Percentiles rank a stretch among this genome's conserved stretches.
phyloP scores from a whole-genome alignment of 1,284 basidiomycete genomes.

The Neonothopanus nambi region DNA sequence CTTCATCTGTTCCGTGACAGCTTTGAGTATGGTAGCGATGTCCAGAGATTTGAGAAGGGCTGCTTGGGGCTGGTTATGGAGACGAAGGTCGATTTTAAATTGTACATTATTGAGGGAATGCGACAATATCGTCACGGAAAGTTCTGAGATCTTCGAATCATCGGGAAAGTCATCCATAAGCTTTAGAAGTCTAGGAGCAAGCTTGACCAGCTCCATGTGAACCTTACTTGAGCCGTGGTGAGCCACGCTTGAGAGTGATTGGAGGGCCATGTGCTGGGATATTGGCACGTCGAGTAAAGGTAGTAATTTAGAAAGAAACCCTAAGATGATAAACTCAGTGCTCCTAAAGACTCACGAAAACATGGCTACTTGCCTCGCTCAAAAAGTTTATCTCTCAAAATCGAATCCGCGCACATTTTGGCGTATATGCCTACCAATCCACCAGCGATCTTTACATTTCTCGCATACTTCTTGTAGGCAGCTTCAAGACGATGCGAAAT shows the following conservation, averaged over 20 bases:
- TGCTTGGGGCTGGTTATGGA: slow-evolving; percentile 34
- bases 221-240: slow-evolving; percentile 58
- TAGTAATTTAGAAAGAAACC: slow-evolving; percentile 52
- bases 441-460: slow-evolving; percentile 45
- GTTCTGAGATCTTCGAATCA: slow-evolving; percentile 49
- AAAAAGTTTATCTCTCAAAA: slow-evolving; percentile 42
- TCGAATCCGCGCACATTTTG: slow-evolving; percentile 60
- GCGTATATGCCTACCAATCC: slow-evolving; percentile 62
- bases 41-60: slow-evolving; percentile 43
- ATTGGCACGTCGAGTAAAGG: slow-evolving; percentile 48
- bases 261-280: slow-evolving; percentile 52
- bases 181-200: slow-evolving; percentile 38
- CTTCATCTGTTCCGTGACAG: slow-evolving; percentile 42
- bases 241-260: slow-evolving; percentile 56
- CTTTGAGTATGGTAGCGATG: slow-evolving; percentile 43
- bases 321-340: slow-evolving; percentile 29
- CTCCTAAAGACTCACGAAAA: slow-evolving; percentile 6
- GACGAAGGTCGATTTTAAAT: slow-evolving; percentile 28
- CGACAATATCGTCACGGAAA: slow-evolving; percentile 50
- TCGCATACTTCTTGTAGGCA: slow-evolving; percentile 36
- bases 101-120: slow-evolving; percentile 50
- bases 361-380: slow-evolving; percentile 10
- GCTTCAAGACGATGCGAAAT: slow-evolving; percentile 51
- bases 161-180: slow-evolving; percentile 50
- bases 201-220: slow-evolving; percentile 50